Evolutionary conservation across 164 flowering plant species (phyloP).

Genomic region (Berberis thunbergii): DNA sequence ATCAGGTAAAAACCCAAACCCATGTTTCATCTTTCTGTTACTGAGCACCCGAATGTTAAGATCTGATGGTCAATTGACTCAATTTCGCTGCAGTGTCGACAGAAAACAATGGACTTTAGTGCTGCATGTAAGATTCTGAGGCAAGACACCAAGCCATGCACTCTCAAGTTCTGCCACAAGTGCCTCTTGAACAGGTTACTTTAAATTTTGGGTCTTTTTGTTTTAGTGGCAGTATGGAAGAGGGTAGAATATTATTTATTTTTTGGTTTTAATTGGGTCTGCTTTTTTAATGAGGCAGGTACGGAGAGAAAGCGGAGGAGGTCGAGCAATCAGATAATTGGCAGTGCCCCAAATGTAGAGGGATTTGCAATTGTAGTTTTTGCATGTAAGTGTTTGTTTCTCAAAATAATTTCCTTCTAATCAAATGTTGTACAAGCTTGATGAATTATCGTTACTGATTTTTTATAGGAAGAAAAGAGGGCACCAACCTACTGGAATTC

Average conservation of each 20-base stretch:
- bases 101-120: conserved; percentile 52
- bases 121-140: conserved; percentile 49
- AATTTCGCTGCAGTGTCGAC: conserved; percentile 58
- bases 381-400: conserved; percentile 58
- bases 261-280: neutral
- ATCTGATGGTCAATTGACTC: neutral
- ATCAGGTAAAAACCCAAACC: conserved; percentile 40
- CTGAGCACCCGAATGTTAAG: neutral
- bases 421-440: no score
- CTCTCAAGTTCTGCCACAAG: conserved; percentile 51
- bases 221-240: neutral
- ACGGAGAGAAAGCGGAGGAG: conserved; percentile 80
- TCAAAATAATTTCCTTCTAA: neutral
- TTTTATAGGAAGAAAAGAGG: conserved; percentile 72
- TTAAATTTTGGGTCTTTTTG: neutral
- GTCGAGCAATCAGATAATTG: conserved; percentile 35
- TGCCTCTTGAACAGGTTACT: conserved; percentile 76
- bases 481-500: conserved; percentile 65
- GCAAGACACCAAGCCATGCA: conserved; percentile 29
- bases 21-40: neutral
- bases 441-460: neutral
- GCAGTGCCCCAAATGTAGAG: conserved; percentile 86
- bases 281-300: conserved; percentile 25
- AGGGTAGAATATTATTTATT: neutral
- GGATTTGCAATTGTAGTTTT: conserved; percentile 78